Base-by-base conservation (phyloP, 352 stramenopile species). In the Phytopythium litorale region DNA sequence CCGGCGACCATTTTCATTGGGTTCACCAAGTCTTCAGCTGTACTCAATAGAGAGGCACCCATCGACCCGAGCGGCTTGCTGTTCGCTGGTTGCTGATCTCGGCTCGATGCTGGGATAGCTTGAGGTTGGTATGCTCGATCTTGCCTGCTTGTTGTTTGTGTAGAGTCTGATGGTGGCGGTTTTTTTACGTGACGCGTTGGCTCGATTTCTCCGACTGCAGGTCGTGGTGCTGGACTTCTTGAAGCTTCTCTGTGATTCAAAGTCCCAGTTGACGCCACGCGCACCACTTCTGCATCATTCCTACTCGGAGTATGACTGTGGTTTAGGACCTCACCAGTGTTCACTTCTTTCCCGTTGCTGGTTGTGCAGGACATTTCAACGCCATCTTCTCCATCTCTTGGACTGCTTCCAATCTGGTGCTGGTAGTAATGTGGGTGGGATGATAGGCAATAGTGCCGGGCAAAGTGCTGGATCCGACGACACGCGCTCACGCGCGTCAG, bases 1-100 rank as follows among this genome's bases (percentile, higher is more conserved):
- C 71, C 73, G 8, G 68, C 66, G 15, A 70, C 73, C 55, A 71
- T 67, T 28, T 63, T 68, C 52, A 50, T 74, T 11, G 64, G 58
- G 45, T 68, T 74, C 42, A 56, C 40, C 21, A 74, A 46, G 8
- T 74, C 64, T 19, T 74, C 67, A 0, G 67, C 49, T 1, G 60
- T 52, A 6, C 55, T 33, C 30, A 74, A 63, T 12, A 71, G 43
- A 37, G 48, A 18, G 7, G 28, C 15, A 7, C 25, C 48, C 25
- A 38, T 30, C 16, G 48, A 54, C 0, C 9, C 5, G 16, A 23
- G 15, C 23, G 48, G 4, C 8, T 54, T 54, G 15, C 48, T 16
- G 28, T 8, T 38, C 15, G 25, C 48, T 7, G 48, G 7, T 7
- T 54, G 48, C 6, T 3, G 1, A 5, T 15, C 16, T n/a, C 16